Conservation (phyloP, 2,329 filamentous ascomycete species). For the Arthroderma sp. region DNA sequence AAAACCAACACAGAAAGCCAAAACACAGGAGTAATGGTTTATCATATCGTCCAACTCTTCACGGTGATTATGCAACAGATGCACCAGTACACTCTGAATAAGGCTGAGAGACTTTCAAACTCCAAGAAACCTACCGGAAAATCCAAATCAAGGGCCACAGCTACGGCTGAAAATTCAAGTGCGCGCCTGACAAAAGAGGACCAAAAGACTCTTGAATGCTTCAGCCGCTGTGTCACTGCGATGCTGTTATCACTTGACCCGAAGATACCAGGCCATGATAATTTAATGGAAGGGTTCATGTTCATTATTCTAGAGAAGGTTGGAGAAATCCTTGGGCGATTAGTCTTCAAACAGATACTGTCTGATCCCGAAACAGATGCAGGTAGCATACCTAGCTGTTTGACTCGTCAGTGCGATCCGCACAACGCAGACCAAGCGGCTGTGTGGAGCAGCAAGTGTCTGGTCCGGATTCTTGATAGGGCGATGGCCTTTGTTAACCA, state of each 20-base stretch:
- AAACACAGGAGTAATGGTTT: conserved; percentile 17
- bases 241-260: conserved; percentile 21
- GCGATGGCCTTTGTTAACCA: conserved; percentile 15
- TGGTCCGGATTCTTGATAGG: conserved; percentile 24
- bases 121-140: conserved; percentile 3
- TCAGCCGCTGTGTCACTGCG: conserved; percentile 17
- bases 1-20: conserved; percentile 6
- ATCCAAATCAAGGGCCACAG: conserved; percentile 8
- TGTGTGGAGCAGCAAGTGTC: conserved; percentile 22
- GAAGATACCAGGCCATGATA: conserved; percentile 15
- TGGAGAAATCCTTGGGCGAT: conserved; percentile 27
- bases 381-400: background rate
- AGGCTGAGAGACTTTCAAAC: conserved; percentile 4
- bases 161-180: conserved; percentile 5
- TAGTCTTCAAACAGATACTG: conserved; percentile 26
- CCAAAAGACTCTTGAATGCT: conserved; percentile 11
- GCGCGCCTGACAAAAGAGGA: background rate
- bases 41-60: conserved; percentile 24
- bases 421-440: conserved; percentile 11
- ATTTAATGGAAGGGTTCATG: conserved; percentile 31
- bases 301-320: conserved; percentile 25
- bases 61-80: conserved; percentile 18
- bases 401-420: no score
- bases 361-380: conserved; percentile 12
- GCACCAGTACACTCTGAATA: conserved; percentile 15